Conservation (phyloP, 148 eudicot genomes). For the Drosera capensis region DNA sequence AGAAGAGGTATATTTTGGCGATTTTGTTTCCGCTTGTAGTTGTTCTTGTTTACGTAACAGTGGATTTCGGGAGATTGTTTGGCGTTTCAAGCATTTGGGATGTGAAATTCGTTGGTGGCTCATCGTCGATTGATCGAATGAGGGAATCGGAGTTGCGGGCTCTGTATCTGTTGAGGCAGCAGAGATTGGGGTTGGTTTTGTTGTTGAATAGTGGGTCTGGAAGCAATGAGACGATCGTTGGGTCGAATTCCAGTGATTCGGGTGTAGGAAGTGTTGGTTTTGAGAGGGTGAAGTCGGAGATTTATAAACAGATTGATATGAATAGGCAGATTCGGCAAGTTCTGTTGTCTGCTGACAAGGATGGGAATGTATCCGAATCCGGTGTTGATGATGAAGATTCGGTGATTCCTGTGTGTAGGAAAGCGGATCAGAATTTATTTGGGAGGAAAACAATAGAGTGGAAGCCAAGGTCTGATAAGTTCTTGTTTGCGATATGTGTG, state of each 20-base stretch:
- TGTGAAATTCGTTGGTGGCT: conserved; percentile 4
- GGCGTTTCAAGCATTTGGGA: conserved; percentile 10
- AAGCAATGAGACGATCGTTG: conserved; percentile 2
- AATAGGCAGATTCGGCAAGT: conserved; percentile 67
- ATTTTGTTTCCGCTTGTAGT: conserved; percentile 29
- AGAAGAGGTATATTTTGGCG: conserved; percentile 33
- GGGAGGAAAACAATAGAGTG: conserved; percentile 71
- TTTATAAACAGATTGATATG: conserved; percentile 42
- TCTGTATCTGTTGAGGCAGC: conserved; percentile 31
- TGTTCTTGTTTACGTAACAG: conserved; percentile 27
- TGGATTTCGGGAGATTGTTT: conserved; percentile 24
- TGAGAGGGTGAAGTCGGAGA: conserved; percentile 28
- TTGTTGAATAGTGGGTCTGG: conserved; percentile 21
- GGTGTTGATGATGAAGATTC: conserved; percentile 26
- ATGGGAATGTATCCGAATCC: conserved; percentile 19
- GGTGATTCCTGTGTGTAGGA: conserved; percentile 32
- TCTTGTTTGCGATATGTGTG: conserved; percentile 63
- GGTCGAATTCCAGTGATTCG: conserved; percentile 20
- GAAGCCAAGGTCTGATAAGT: conserved; percentile 62
- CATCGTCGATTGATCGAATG: conserved; percentile 18
- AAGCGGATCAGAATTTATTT: conserved; percentile 33
- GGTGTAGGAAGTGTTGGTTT: conserved; percentile 14
- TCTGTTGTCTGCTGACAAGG: conserved; percentile 45
- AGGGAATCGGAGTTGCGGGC: conserved; percentile 47
- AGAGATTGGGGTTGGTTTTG: conserved; percentile 34